Base-by-base conservation (phyloP, 169 alveolate species). In the Amoebophrya sp. region DNA sequence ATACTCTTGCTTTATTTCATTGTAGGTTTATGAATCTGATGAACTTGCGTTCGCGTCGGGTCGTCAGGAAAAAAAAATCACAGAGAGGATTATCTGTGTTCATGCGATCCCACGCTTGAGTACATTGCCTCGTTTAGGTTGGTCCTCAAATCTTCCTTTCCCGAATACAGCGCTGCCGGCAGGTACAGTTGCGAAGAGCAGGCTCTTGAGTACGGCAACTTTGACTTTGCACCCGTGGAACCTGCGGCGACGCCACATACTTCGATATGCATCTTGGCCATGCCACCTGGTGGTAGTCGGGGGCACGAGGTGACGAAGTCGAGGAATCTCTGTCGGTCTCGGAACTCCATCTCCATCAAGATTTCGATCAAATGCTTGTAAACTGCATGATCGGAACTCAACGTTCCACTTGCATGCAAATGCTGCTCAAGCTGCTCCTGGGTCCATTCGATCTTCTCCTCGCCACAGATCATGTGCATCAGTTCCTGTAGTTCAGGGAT, bases 391-490 rank as follows among this genome's bases (percentile, higher is more conserved):
- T 65, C 83, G 33, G 83, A 1, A 18, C 38, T 26, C 10, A 53
- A 23, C 76, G 76, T 53, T n/a, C 83, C 83, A 65, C 83, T 65
- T 6, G 83, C 38, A 26, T 65, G 83, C 83, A 65, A 36, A 36
- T 65, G 83, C 33, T 1, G 33, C 83, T 65, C 38, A 1, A 65
- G 83, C 33, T 18, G 2, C 2, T 29, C n/a, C 2, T 6, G 12
- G 83, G 18, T 36, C 83, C 83, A 65, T 36, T 65, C 83, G 83
- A 65, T 65, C 33, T 65, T 1, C 3, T 65, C 83, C 26, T 65
- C 83, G 83, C 83, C 83, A 36, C 83, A 65, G 83, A 65, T 65
- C 83, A 65, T 65, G 83, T 65, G 39, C 83, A 65, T 65, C 33
- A 65, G 26, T 18, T 65, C 83, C n/a, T n/a, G n/a, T n/a, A n/a